Conservation (phyloP, 2,329 filamentous ascomycete species). For the Incumbomyces lentus region DNA sequence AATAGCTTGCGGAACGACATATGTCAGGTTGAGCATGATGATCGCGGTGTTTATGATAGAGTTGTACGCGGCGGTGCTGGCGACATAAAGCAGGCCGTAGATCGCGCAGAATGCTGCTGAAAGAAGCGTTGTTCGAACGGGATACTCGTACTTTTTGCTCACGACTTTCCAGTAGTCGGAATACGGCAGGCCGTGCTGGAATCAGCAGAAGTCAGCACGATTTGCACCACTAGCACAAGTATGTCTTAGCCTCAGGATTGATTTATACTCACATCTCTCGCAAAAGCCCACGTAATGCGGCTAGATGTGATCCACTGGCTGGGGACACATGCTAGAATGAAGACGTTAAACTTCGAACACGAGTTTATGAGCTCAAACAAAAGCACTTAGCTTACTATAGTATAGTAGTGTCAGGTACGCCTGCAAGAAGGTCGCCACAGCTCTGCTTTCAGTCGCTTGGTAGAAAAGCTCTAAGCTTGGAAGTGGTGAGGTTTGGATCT, state of each 20-base stretch:
- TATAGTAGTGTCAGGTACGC: too few species aligned
- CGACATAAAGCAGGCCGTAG: slow-evolving; percentile 24
- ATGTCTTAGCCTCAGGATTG: too few species aligned
- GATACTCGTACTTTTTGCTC: slow-evolving; percentile 16
- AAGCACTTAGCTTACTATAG: too few species aligned
- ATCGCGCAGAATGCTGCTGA: slow-evolving; percentile 20
- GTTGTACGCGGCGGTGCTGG: slow-evolving; percentile 17
- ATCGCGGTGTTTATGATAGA: slow-evolving; percentile 21
- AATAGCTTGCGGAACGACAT: slow-evolving; percentile 23
- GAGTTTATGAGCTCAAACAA: too few species aligned
- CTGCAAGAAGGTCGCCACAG: slow-evolving; percentile 2
- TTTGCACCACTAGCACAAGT: too few species aligned
- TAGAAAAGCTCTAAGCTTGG: slow-evolving; percentile 17
- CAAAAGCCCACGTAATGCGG: slow-evolving; percentile 24
- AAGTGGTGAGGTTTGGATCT: slow-evolving; percentile 9
- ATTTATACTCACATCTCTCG: slow-evolving; percentile 17
- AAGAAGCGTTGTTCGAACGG: slow-evolving; percentile 19
- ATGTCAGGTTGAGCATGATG: slow-evolving; percentile 16
- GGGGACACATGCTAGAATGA: too few species aligned
- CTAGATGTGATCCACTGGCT: slow-evolving; percentile 5
- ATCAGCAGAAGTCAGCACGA: too few species aligned
- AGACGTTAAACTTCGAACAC: too few species aligned
- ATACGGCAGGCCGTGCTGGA: slow-evolving; percentile 14
- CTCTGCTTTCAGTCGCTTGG: slow-evolving; percentile 14
- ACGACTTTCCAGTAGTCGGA: slow-evolving; percentile 8